A percentile compares a stretch with the other conserved stretches of the same genome.
phyloP scores from a whole-genome alignment of 768 basidiomycete species.

The Agrocybe praecox region DNA sequence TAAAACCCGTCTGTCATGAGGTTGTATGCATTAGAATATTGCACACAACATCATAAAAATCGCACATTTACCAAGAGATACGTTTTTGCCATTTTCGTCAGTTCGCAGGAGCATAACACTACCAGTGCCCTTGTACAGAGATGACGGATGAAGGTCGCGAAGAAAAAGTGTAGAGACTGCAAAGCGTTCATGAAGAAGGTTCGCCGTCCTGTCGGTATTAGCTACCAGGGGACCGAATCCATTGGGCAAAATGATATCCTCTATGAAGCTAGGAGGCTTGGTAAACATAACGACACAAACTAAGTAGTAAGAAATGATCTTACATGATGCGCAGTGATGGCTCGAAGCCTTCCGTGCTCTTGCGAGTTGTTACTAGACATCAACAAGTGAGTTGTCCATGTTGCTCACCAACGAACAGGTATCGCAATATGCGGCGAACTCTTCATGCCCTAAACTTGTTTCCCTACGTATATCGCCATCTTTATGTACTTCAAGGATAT shows the following conservation, averaged over 20 bases:
- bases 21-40: neutral
- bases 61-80: neutral
- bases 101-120: constrained; percentile 1
- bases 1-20: neutral
- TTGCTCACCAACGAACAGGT: neutral
- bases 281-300: too few species aligned
- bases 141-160: neutral
- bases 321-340: constrained; percentile 5
- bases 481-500: constrained; percentile 3
- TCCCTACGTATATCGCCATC: neutral
- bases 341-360: neutral
- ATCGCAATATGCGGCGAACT: constrained; percentile 5
- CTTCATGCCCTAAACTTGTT: neutral
- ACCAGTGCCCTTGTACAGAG: neutral
- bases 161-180: constrained; percentile 4
- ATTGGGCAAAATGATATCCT: neutral
- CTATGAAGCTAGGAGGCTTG: too few species aligned
- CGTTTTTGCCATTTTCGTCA: neutral
- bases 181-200: constrained; percentile 2
- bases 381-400: neutral
- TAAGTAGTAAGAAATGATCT: neutral
- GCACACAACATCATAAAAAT: neutral
- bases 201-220: constrained; percentile 1
- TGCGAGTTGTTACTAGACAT: neutral
- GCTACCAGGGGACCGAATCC: neutral